phyloP scores from a whole-genome alignment of 2,329 filamentous ascomycete genomes.

The Diaporthe vaccinii region DNA sequence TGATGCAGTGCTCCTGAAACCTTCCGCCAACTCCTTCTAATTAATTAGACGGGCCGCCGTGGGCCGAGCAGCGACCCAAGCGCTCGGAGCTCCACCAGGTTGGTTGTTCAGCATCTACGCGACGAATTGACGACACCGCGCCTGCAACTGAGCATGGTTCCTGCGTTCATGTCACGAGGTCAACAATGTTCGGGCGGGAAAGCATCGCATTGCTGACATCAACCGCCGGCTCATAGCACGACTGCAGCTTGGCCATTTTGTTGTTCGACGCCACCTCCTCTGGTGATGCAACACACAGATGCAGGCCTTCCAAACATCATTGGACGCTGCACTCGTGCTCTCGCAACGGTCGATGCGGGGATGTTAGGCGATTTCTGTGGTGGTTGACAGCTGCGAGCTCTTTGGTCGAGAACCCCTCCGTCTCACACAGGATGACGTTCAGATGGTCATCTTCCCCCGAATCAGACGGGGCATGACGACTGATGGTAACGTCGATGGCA shows the following conservation, averaged over 20 bases:
- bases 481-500: neutral
- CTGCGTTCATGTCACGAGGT: neutral
- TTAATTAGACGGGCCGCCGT: neutral
- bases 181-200: too few relatives aligned
- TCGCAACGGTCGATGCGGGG: slow-evolving; percentile 27
- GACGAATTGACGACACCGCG: neutral
- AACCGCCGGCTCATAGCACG: neutral
- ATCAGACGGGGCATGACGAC: slow-evolving; percentile 32
- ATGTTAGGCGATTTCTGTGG: slow-evolving; percentile 16
- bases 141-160: too few relatives aligned
- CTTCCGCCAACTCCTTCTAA: neutral
- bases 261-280: neutral
- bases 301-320: slow-evolving; percentile 16
- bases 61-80: slow-evolving; percentile 8
- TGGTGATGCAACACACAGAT: slow-evolving; percentile 19
- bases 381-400: slow-evolving; percentile 32
- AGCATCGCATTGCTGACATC: slow-evolving; percentile 14
- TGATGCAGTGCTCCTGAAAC: slow-evolving; percentile 18
- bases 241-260: neutral
- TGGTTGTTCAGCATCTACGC: neutral
- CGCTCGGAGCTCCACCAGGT: neutral
- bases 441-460: slow-evolving; percentile 30
- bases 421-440: slow-evolving; percentile 32
- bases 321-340: neutral
- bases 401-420: slow-evolving; percentile 36